These are phyloP conservation scores for Rhodotorula babjevae DNA, from an alignment of 768 basidiomycete species.

Conservation along the genomic window DNA sequence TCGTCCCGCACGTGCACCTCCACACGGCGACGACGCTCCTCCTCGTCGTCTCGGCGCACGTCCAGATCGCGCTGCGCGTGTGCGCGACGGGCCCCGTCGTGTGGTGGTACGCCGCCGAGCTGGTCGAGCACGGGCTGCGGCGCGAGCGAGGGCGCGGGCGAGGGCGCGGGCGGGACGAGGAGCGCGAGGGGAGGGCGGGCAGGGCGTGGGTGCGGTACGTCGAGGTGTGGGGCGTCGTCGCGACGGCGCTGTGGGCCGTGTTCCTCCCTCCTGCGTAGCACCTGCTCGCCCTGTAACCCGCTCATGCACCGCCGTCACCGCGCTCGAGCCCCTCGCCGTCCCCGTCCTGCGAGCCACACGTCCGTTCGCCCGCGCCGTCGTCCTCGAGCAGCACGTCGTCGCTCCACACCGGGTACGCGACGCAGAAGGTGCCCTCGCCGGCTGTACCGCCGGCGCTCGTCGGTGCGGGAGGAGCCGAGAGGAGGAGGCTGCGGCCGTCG, in stretches of 20 bases:
- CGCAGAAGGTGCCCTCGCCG: conserved; percentile 23
- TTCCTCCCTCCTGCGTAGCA: conserved; percentile 78
- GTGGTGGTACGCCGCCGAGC: conserved; percentile 75
- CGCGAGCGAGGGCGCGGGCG: too few relatives aligned
- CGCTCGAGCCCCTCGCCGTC: not conserved
- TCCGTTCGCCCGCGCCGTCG: conserved; percentile 11
- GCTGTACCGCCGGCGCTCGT: not conserved
- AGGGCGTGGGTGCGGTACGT: conserved; percentile 55
- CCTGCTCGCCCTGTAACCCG: not conserved
- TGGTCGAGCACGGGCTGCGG: conserved; percentile 54
- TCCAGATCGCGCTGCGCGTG: conserved; percentile 77
- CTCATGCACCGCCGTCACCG: too few relatives aligned
- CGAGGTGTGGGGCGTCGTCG: conserved; percentile 66
- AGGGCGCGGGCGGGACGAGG: too few relatives aligned
- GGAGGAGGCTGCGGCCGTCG: not conserved
- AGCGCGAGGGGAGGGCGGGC: conserved; percentile 9
- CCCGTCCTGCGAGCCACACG: conserved; percentile 23
- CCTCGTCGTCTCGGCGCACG: conserved; percentile 73
- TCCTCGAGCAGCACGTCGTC: not conserved
- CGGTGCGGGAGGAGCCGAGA: not conserved
- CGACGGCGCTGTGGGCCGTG: conserved; percentile 69
- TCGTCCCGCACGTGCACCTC: conserved; percentile 73
- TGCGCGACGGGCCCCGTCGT: conserved; percentile 69
- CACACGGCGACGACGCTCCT: conserved; percentile 56
- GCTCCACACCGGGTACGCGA: conserved; percentile 22